phyloP scores from a whole-genome alignment of 805 yeast species.

The Barnettozyma californica region DNA sequence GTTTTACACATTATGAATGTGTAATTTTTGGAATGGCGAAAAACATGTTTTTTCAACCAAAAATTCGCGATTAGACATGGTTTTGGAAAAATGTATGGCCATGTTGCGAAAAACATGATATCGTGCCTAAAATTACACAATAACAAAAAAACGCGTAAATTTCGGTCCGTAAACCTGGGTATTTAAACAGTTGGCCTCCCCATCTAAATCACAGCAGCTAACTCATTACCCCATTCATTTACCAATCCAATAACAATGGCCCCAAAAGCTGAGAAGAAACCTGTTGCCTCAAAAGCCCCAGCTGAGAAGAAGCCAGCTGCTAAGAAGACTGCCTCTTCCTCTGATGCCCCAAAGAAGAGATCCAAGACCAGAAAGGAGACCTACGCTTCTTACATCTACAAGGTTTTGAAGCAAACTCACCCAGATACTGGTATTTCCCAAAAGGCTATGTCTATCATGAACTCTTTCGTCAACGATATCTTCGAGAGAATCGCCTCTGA shows the following conservation, averaged over 20 bases:
- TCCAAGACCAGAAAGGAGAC: constrained; percentile 96
- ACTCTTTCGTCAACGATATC: constrained; percentile 96
- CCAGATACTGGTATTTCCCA: constrained; percentile 99
- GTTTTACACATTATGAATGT: constrained; percentile 6
- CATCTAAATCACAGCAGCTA: not conserved
- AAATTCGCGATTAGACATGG: constrained; percentile 3
- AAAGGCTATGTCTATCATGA: constrained; percentile 97
- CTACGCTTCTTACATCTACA: constrained; percentile 96
- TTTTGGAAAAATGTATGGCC: not conserved
- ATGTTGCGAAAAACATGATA: not conserved
- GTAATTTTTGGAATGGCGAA: constrained; percentile 10
- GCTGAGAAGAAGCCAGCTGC: constrained; percentile 96
- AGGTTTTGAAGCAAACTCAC: constrained; percentile 97
- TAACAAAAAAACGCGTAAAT: constrained; percentile 8
- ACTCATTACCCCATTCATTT: constrained; percentile 5
- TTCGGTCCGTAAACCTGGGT: not conserved
- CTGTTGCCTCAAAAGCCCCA: constrained; percentile 90
- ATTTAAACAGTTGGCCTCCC: constrained; percentile 2
- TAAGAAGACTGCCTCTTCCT: constrained; percentile 70
- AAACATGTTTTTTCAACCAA: constrained; percentile 3
- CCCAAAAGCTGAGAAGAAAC: constrained; percentile 57
- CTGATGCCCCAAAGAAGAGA: constrained; percentile 86
- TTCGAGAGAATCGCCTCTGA: constrained; percentile 98
- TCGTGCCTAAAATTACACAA: constrained; percentile 5
- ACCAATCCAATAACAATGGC: constrained; percentile 39